Evolutionary conservation across 352 stramenopile genomes (phyloP), one percentile per base, ranked within the genome.

Genomic region (Elongisporangium prolatum): DNA sequence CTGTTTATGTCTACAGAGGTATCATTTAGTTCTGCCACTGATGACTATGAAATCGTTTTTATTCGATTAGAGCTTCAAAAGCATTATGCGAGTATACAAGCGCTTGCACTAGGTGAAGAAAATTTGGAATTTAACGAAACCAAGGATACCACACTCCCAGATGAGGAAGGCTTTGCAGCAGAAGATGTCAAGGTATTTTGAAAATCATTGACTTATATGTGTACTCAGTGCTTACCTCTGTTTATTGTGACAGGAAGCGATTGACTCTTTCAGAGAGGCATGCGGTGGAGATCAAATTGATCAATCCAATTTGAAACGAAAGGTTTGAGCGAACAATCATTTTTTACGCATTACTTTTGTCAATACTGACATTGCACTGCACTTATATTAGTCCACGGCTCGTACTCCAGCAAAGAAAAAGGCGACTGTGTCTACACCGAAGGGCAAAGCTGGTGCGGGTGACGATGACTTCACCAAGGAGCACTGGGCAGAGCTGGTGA

Each of bases 41-140:
- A 22, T 18, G 24, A 40, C 34, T 56, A 20, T n/a, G 4, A 6
- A 52, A 1, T 51, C 47, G 8, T 56, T 37, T 37, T 55, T 21
- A 10, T 21, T 50, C 5, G 25, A 34, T 34, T 55, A 93, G 85
- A 93, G 54, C 68, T 94, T 22, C 85, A 94, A 65, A 94, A 94
- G 52, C 85, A 94, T 57, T 94, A 93, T 52, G 74, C 85, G 28
- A 86, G 68, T 16, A 76, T 93, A 18, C 85, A 94, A 63, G 85
- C 83, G 21, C 74, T 94, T 40, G 85, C 85, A 0, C 61, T 94
- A 2, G 72, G 75, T 1, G 83, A 94, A 64, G 81, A 91, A 34
- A 67, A 77, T 48, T 67, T 94, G 18, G 73, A 82, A 53, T 93
- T 93, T 21, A 79, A 94, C 59, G 82, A 94, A 50, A 72, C 62